A percentile compares a stretch with the other conserved stretches of the same genome.
phyloP scores from a whole-genome alignment of 345 rosid species.

The Brassica nigra region DNA sequence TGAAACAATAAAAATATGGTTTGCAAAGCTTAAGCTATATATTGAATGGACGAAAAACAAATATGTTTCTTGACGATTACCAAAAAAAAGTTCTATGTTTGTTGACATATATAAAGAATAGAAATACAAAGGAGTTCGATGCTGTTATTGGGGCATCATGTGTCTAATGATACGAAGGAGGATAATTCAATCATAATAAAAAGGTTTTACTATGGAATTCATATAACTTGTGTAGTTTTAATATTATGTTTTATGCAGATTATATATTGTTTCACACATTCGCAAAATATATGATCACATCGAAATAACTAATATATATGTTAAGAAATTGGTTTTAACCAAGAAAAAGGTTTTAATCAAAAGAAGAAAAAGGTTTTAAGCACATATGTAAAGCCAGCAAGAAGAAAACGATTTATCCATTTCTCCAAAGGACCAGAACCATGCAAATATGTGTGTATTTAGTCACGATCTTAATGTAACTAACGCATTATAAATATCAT shows the following conservation, averaged over 20 bases:
- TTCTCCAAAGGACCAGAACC: neutral
- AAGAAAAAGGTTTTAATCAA: no score
- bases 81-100: no score
- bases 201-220: neutral
- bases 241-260: neutral
- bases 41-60: neutral
- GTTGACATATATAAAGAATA: no score
- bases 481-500: constrained; percentile 35
- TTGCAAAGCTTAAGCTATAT: neutral
- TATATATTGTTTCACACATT: constrained; percentile 2
- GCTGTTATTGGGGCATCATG: no score
- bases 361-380: neutral
- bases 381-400: constrained; percentile 13
- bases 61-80: neutral
- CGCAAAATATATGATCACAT: neutral
- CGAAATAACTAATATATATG: neutral
- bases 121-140: no score
- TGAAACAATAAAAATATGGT: neutral
- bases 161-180: neutral
- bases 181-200: no score
- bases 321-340: neutral
- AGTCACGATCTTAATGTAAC: constrained; percentile 30
- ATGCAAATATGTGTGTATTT: constrained; percentile 12
- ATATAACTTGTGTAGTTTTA: neutral
- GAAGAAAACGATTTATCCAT: constrained; percentile 13